Percentiles rank a stretch among this genome's conserved stretches.
Evolutionary conservation across 257 asterid species (phyloP).

Genomic region (Fraxinus excelsior): DNA sequence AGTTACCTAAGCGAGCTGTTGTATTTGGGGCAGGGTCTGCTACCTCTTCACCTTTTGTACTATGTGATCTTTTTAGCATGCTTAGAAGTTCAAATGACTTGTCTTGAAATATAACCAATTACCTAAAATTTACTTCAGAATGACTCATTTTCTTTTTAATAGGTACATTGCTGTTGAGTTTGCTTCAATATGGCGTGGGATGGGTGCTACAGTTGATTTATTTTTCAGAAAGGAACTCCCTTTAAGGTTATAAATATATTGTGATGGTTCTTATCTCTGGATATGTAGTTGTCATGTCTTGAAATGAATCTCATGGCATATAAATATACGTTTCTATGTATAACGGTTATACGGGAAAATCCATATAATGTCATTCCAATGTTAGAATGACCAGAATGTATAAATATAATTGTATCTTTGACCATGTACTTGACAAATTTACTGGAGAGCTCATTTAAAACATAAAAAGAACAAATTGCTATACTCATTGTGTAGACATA

Average conservation of each 20-base stretch:
- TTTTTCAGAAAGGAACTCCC: constrained; percentile 95
- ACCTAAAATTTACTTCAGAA: not conserved
- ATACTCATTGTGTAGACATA: not conserved
- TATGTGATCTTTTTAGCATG: constrained; percentile 19
- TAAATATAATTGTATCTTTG: not conserved
- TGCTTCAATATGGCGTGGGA: constrained; percentile 99
- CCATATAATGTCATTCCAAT: not conserved
- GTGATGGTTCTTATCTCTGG: constrained; percentile 13
- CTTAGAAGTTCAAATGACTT: constrained; percentile 17
- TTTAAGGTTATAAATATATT: constrained; percentile 56
- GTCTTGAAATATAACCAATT: no score
- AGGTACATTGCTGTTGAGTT: constrained; percentile 99
- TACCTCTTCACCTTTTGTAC: constrained; percentile 17
- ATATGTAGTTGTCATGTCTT: constrained; percentile 10
- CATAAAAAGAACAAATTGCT: not conserved
- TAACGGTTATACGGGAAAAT: not conserved
- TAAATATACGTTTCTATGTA: not conserved
- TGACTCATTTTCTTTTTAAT: not conserved
- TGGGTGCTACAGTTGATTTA: constrained; percentile 88
- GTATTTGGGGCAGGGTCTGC: constrained; percentile 91
- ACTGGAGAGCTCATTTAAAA: constrained; percentile 14
- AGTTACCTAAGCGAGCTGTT: constrained; percentile 84
- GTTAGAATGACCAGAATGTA: not conserved
- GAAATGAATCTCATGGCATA: constrained; percentile 8
- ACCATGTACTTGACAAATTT: not conserved